Percentiles rank a stretch among this genome's conserved stretches.
These are phyloP conservation scores for Aspergillus piperis DNA, from an alignment of 2,329 filamentous ascomycete species.

Conservation along the genomic window DNA sequence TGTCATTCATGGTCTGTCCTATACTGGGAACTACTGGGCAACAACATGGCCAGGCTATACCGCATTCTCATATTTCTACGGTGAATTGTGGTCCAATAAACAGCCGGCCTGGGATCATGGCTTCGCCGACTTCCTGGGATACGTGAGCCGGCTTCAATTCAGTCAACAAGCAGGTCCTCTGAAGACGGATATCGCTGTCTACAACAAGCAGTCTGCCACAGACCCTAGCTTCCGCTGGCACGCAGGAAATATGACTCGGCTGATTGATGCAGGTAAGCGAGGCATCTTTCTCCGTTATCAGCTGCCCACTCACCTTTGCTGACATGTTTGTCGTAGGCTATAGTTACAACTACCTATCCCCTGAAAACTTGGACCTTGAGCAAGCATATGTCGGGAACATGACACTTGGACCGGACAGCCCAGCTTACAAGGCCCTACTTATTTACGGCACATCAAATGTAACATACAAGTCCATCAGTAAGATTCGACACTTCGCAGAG, in stretches of 20 bases:
- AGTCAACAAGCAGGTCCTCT: slow-evolving; percentile 36
- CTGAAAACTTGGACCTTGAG: too few species aligned
- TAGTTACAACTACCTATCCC: too few species aligned
- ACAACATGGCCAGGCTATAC: slow-evolving; percentile 54
- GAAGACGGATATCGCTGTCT: slow-evolving; percentile 48
- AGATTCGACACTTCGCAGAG: too few species aligned
- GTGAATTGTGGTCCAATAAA: slow-evolving; percentile 31
- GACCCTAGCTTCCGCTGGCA: slow-evolving; percentile 14
- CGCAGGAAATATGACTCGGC: slow-evolving; percentile 11
- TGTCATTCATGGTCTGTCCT: slow-evolving; percentile 50
- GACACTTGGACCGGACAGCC: too few species aligned
- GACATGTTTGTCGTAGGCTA: too few species aligned
- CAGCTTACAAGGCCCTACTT: too few species aligned
- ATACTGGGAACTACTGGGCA: slow-evolving; percentile 44
- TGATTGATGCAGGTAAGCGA: slow-evolving; percentile 16
- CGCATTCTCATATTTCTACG: slow-evolving; percentile 47
- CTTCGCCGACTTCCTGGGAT: slow-evolving; percentile 19
- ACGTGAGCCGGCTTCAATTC: slow-evolving; percentile 19
- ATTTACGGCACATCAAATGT: too few species aligned
- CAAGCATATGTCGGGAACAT: too few species aligned
- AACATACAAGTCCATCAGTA: too few species aligned
- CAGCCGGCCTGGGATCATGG: slow-evolving; percentile 23
- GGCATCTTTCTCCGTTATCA: too few species aligned
- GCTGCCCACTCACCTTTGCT: too few species aligned
- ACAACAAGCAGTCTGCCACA: slow-evolving; percentile 28